A percentile compares a stretch with the other conserved stretches of the same genome.
Evolutionary conservation across 2,329 filamentous ascomycete genomes (phyloP).

Genomic region (Aspergillus cejpii): DNA sequence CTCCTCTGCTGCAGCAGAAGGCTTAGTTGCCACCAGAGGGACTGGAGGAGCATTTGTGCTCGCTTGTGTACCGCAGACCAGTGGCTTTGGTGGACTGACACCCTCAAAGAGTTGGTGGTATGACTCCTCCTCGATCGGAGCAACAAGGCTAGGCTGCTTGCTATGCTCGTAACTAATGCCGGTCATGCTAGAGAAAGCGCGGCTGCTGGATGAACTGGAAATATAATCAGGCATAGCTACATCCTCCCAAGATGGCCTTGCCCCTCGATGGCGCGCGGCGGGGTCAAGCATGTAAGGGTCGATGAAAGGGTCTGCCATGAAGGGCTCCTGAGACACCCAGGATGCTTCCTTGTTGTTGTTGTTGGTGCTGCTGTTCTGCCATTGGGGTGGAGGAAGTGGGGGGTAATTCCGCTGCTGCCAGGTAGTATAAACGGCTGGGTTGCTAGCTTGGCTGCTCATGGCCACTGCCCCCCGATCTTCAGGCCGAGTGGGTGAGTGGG

Average conservation of each 20-base stretch:
- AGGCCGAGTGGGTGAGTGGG: conserved; percentile 54
- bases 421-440: conserved; percentile 19
- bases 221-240: conserved; percentile 46
- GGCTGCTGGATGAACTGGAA: conserved; percentile 38
- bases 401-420: conserved; percentile 31
- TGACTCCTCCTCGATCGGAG: conserved; percentile 33
- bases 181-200: conserved; percentile 37
- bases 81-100: conserved; percentile 32
- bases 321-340: conserved; percentile 26
- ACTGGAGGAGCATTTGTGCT: conserved; percentile 28
- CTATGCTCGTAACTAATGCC: conserved; percentile 40
- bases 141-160: conserved; percentile 33
- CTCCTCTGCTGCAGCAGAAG: conserved; percentile 26
- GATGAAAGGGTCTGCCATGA: conserved; percentile 38
- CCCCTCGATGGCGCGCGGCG: conserved; percentile 24
- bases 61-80: conserved; percentile 24
- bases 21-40: conserved; percentile 18
- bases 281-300: conserved; percentile 32
- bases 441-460: conserved; percentile 17
- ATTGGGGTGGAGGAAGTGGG: conserved; percentile 22
- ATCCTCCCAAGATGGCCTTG: conserved; percentile 40
- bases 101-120: conserved; percentile 34
- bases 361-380: no score
- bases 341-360: conserved; percentile 21
- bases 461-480: conserved; percentile 18